Base-by-base conservation (phyloP, 1,284 basidiomycete genomes). In the Microbotryum intermedium region DNA sequence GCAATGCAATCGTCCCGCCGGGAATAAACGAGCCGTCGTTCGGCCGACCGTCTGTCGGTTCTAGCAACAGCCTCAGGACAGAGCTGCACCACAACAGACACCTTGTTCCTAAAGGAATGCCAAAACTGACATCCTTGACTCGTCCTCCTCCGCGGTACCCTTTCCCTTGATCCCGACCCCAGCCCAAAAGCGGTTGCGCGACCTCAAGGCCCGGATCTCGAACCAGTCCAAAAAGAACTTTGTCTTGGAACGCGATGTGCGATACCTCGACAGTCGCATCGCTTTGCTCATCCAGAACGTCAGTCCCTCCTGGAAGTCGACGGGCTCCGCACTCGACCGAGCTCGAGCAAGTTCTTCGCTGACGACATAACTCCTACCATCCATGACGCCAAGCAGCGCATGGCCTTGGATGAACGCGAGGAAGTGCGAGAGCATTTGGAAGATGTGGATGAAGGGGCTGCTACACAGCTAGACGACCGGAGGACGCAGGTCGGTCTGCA, bases 161-260 rank as follows among this genome's bases (percentile, higher is more conserved):
- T 21, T 16, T 29, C 9, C 13, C 39, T 20, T 39, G 44, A n/a
- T n/a, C n/a, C 5, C 21, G 25, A 18, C 6, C 9, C 39, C 74
- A 88, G 95, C 94, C 45, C 94, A 97, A 79, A 95, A 94, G 76
- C 87, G 91, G 50, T 79, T 99, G 50, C 82, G 95, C 39, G 93
- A 97, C 70, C 82, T 98, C 70, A 98, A 99, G 78, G 83, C 86
- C n/a, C 88, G 91, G 71, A 99, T 99, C 68, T 97, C 92, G 25
- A 86, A 90, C 0, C 95, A 98, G 78, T 94, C 90, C 57, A 98
- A 99, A 81, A 97, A 94, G 82, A 99, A 98, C 78, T 98, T 98
- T 74, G 91, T 98, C 29, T 82, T 98, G 30, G 94, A 98, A 75
- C 84, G 94, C 51, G 95, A 99, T 76, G 95, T 98, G 44, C 86